Percentiles rank a stretch among this genome's conserved stretches.
Evolutionary conservation across 2,329 filamentous ascomycete genomes (phyloP).

Genomic region (Raffaelea ambrosiae): DNA sequence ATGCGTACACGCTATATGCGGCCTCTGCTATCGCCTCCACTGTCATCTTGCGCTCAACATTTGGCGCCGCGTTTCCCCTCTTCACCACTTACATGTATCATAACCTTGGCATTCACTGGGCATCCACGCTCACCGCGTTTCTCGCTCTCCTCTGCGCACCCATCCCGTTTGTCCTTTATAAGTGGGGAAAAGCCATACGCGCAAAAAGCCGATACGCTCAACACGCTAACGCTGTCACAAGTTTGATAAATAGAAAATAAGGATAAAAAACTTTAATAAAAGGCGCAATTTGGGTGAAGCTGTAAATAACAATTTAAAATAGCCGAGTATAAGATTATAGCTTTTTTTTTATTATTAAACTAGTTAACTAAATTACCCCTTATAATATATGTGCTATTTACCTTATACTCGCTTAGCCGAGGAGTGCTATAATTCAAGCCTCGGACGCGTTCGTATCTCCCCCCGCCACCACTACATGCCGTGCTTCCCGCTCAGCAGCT

Average conservation of each 20-base stretch:
- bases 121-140: conserved; percentile 38
- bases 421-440: too few species aligned
- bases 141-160: conserved; percentile 36
- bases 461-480: too few species aligned
- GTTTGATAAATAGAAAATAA: not conserved
- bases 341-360: too few species aligned
- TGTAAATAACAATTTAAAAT: too few species aligned
- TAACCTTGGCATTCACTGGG: conserved; percentile 52
- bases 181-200: conserved; percentile 35
- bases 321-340: too few species aligned
- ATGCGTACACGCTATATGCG: conserved; percentile 45
- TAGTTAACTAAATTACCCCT: too few species aligned
- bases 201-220: conserved; percentile 2
- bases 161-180: conserved; percentile 49
- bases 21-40: conserved; percentile 56
- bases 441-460: too few species aligned
- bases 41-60: conserved; percentile 46
- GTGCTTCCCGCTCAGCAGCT: too few species aligned
- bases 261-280: too few species aligned
- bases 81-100: conserved; percentile 52
- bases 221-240: not conserved
- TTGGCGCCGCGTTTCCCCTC: conserved; percentile 53
- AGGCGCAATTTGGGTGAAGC: too few species aligned
- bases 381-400: too few species aligned
- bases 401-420: too few species aligned